phyloP scores from a whole-genome alignment of 2,329 filamentous ascomycete genomes.

The Sporothrix protearum region DNA sequence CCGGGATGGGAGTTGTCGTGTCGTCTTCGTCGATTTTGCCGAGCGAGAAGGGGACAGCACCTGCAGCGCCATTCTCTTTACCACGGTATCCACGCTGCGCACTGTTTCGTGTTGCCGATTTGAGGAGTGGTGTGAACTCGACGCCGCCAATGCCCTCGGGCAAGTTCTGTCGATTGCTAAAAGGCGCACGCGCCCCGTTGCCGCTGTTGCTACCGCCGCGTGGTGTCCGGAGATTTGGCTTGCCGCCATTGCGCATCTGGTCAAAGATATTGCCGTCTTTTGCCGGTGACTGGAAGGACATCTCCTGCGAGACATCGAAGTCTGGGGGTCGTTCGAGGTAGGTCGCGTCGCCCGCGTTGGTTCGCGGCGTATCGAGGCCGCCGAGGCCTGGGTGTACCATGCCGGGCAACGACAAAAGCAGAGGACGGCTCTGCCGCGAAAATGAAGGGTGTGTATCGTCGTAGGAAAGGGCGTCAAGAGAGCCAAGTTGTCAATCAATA shows the following conservation, averaged over 20 bases:
- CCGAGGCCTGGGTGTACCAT: conserved; percentile 64
- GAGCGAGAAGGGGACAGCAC: conserved; percentile 65
- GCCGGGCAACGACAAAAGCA: conserved; percentile 32
- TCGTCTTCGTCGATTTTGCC: conserved; percentile 66
- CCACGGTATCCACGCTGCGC: conserved; percentile 55
- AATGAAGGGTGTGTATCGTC: neutral
- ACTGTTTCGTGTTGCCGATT: conserved; percentile 70
- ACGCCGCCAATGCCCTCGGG: conserved; percentile 61
- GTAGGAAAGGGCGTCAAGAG: neutral
- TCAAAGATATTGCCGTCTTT: conserved; percentile 75
- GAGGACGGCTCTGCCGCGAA: conserved; percentile 1
- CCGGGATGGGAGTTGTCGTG: conserved; percentile 60
- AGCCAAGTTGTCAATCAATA: neutral
- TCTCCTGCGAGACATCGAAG: conserved; percentile 81
- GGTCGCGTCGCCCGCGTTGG: conserved; percentile 78
- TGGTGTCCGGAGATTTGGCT: conserved; percentile 67
- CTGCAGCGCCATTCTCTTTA: conserved; percentile 56
- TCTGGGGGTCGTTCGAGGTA: conserved; percentile 67
- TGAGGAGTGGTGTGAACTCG: conserved; percentile 93
- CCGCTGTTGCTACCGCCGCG: conserved; percentile 44
- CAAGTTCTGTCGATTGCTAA: conserved; percentile 69
- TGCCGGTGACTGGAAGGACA: conserved; percentile 77
- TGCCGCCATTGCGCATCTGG: conserved; percentile 65
- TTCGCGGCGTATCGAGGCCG: conserved; percentile 80
- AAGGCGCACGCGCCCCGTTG: conserved; percentile 52